Evolutionary conservation across 441 rosid genomes (phyloP).

Genomic region (Geranium incanum): DNA sequence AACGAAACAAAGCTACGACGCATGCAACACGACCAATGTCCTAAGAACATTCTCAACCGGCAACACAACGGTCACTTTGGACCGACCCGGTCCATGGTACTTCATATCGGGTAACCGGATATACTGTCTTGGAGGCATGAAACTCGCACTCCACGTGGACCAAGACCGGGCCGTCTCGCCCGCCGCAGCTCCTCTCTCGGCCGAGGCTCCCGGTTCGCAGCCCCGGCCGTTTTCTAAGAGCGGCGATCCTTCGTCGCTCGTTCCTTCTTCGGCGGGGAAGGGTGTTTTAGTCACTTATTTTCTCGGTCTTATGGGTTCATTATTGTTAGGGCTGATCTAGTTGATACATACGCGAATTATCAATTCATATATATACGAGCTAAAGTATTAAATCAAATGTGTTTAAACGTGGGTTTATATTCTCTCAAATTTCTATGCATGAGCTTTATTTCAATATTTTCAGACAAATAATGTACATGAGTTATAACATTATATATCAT

Average conservation of each 20-base stretch:
- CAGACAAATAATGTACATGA: too few relatives aligned
- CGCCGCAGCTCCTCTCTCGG: neutral
- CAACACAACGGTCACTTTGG: neutral
- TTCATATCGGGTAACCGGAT: neutral
- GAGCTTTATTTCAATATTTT: too few relatives aligned
- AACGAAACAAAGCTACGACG: neutral
- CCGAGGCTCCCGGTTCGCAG: neutral
- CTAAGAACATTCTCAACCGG: neutral
- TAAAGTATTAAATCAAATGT: too few relatives aligned
- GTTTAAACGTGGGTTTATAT: too few relatives aligned
- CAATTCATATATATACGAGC: too few relatives aligned
- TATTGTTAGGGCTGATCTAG: too few relatives aligned
- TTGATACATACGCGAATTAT: too few relatives aligned
- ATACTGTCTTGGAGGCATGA: slow-evolving; percentile 5
- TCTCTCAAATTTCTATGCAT: too few relatives aligned
- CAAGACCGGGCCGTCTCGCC: neutral
- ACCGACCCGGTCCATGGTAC: neutral
- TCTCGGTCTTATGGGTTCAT: neutral
- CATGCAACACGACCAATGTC: neutral
- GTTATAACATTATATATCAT: too few relatives aligned
- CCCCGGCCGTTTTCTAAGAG: neutral
- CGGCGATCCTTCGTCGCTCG: neutral
- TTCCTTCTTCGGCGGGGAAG: neutral
- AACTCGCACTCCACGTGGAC: neutral
- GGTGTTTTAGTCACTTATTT: neutral